Percentiles rank a stretch among this genome's conserved stretches.
Evolutionary conservation across 2,329 filamentous ascomycete genomes (phyloP).

Genomic region (Exophiala sideris): DNA sequence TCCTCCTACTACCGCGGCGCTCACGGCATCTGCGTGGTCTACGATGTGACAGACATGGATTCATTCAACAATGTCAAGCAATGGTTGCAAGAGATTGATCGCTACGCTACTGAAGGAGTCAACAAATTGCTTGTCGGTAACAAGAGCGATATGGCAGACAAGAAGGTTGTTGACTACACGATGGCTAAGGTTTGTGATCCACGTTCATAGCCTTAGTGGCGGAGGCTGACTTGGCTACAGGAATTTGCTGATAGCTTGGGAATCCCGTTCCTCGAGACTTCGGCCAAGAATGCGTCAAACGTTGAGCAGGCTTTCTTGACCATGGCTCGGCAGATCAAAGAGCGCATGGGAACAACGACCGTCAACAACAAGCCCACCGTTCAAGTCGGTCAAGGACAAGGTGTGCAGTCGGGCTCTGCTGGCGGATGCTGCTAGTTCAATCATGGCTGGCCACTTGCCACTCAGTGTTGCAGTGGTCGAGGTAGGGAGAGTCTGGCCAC

Average conservation of each 20-base stretch:
- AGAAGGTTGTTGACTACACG: conserved; percentile 99
- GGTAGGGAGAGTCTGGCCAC: conserved; percentile 4
- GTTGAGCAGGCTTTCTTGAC: conserved; percentile 99
- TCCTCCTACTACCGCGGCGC: conserved; percentile 99
- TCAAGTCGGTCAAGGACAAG: conserved; percentile 90
- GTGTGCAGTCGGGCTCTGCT: conserved; percentile 81
- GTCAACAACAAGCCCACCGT: conserved; percentile 98
- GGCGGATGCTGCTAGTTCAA: conserved; percentile 81
- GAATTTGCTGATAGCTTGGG: conserved; percentile 98
- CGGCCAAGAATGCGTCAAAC: conserved; percentile 98
- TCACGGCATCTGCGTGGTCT: conserved; percentile 98
- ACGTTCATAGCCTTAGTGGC: not conserved
- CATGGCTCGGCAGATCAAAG: conserved; percentile 99
- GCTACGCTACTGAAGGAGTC: conserved; percentile 97
- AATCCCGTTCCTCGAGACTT: conserved; percentile 99
- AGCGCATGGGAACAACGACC: conserved; percentile 95
- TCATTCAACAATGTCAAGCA: conserved; percentile 99
- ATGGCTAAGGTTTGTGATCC: conserved; percentile 82
- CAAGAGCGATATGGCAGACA: conserved; percentile 99
- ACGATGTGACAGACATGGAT: conserved; percentile 99
- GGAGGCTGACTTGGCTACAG: conserved; percentile 46
- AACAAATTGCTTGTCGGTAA: conserved; percentile 99
- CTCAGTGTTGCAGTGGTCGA: conserved; percentile 4
- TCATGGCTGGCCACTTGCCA: not conserved
- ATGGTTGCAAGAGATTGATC: conserved; percentile 99